Percentiles rank a stretch among this genome's conserved stretches.
phyloP scores from a whole-genome alignment of 306 rosid genomes.

The Cucurbita argyrosperma region DNA sequence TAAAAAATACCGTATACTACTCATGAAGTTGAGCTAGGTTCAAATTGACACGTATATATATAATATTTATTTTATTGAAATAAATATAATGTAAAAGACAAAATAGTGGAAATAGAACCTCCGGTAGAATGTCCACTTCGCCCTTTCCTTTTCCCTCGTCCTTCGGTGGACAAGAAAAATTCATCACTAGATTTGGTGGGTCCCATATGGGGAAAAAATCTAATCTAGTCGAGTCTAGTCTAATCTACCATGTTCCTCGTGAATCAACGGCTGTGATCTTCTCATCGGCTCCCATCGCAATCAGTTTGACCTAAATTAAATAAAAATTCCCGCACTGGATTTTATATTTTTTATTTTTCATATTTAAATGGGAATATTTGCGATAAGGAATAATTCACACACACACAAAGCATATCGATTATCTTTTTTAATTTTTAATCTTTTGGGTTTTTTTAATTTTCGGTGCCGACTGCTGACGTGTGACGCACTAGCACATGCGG shows the following conservation, averaged over 20 bases:
- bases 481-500: conserved; percentile 17
- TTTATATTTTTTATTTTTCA: neutral
- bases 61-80: too few species aligned
- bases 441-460: neutral
- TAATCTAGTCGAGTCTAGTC: too few species aligned
- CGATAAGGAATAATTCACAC: neutral
- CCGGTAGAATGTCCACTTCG: neutral
- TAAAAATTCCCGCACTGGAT: neutral
- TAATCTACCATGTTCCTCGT: neutral
- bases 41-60: accelerated
- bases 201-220: neutral
- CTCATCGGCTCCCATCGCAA: neutral
- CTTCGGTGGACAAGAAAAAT: neutral
- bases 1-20: too few species aligned
- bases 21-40: too few species aligned
- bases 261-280: neutral
- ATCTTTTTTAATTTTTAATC: neutral
- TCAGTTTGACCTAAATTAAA: neutral
- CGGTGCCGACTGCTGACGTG: conserved; percentile 11
- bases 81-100: neutral
- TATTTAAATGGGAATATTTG: neutral
- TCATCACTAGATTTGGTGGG: neutral
- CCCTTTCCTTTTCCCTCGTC: neutral
- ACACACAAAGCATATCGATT: neutral
- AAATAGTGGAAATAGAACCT: neutral